Base-by-base conservation (phyloP, 176 grass and related monocot genomes). In the Coix lacrymajobi region DNA sequence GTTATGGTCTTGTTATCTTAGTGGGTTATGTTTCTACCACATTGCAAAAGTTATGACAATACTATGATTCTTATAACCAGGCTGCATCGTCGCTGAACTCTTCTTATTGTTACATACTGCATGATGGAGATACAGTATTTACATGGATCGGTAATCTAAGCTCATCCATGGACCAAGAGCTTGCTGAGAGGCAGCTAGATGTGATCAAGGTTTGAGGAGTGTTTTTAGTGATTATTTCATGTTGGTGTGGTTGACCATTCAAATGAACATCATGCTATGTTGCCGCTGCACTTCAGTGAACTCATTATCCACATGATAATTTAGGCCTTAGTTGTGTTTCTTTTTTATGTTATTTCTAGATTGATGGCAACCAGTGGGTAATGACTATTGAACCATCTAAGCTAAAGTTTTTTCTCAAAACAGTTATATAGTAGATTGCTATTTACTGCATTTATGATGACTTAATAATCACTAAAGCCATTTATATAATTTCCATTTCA, bases 41-140 rank as follows among this genome's bases (percentile, higher is more conserved):
- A 14, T 63, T 51, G 38, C 17, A 30, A 57, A 80, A 54, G 24
- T 39, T 88, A 29, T 54, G 77, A 62, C 32, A 60, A 77, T 68
- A 16, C 49, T 80, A 52, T 74, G 7, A 51, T 84, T 56, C 57
- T 91, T 85, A 79, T 90, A 79, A 73, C 80, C 93, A 99, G 96
- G 96, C 89, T 40, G 87, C 96, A 80, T 78, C 89, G 10, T 96
- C 96, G 14, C 65, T 99, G 86, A 99, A 96, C 87, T 96, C 96
- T 51, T 92, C 93, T 38, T 99, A 99, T 67, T 99, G 93, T 89
- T 99, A 96, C 72, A 92, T 99, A 90, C 82, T 99, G 79, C 96
- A 99, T 84, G 87, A 93, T 76, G 96, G 93, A 63, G 90, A 92
- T 80, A 85, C 85, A 51, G 64, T 99, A 52, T 99, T 96, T 91